Base-by-base conservation (phyloP, 2,329 filamentous ascomycete genomes). In the Xylariaceae sp. region DNA sequence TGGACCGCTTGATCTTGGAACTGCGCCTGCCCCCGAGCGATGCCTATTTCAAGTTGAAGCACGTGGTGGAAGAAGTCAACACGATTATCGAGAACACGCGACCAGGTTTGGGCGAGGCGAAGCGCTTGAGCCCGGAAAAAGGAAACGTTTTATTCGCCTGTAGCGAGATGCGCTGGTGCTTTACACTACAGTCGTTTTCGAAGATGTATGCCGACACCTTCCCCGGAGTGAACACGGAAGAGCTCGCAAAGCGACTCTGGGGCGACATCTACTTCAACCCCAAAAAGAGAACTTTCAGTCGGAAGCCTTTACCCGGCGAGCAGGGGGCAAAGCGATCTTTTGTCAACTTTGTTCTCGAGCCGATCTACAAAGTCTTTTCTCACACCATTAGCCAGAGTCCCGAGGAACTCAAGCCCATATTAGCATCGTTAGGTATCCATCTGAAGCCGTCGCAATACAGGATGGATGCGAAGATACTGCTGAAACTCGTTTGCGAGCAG, bases 51-150 rank as follows among this genome's bases (percentile, higher is more conserved):
- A 99, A 99, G 80, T 80, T 99, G 57, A 97, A 97, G 77, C 92
- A 97, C 73, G 92, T 97, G n/a, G 86, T 99, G 56, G 94, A 99
- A 74, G 91, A 97, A 75, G 92, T 99, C 74, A 99, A 99, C 76
- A 96, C 91, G 0, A 80, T 94, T 67, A 97, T 99, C 69, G 90
- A 96, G 71, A 92, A 89, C 72, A 88, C 89, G 2, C 80, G 92
- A 34, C 93, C 94, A 3, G 88, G 90, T 1, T 84, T 85, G 67
- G 92, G 92, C 34, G 90, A 90, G 69, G 85, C 83, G 62, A 86
- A 85, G 74, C 85, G 94, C 64, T 76, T 99, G 63, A 97, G 93
- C 67, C 94, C 94, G 0, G 94, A 99, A 72, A 96, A 92, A 76
- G 94, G 94, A 62, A 99, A 99, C 72, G 94, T 99, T n/a, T 87